A percentile compares a stretch with the other conserved stretches of the same genome.
phyloP scores from a whole-genome alignment of 345 rosid species.

The Eucalyptus regnans region DNA sequence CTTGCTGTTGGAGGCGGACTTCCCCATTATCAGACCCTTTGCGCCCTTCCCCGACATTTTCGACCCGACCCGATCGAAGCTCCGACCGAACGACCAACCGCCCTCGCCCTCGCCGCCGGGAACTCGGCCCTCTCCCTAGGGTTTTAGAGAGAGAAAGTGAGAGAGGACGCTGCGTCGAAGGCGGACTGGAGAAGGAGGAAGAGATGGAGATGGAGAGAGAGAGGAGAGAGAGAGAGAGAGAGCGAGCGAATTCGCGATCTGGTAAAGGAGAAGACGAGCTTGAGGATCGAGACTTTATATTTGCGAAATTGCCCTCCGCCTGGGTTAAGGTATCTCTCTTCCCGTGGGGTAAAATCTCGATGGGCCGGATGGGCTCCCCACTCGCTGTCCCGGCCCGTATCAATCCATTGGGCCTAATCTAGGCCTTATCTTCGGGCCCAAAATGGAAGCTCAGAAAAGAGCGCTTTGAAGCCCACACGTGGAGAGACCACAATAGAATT shows the following conservation, averaged over 20 bases:
- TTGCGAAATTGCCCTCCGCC: neutral
- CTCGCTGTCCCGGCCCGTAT: neutral
- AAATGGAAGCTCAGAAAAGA: neutral
- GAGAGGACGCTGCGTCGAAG: neutral
- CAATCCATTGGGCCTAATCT: neutral
- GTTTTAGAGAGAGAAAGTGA: neutral
- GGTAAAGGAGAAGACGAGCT: neutral
- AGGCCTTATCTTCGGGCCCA: neutral
- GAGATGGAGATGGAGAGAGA: neutral
- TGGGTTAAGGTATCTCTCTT: neutral
- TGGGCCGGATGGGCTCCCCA: neutral
- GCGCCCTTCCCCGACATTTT: conserved; percentile 87
- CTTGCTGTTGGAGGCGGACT: conserved; percentile 37
- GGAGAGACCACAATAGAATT: neutral
- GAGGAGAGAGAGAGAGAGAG: neutral
- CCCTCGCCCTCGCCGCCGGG: neutral
- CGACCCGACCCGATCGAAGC: neutral
- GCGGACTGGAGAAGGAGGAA: neutral
- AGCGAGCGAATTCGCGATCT: neutral
- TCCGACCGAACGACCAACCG: neutral
- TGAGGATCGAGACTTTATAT: neutral
- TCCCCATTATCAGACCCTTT: conserved; percentile 62
- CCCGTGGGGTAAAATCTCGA: neutral
- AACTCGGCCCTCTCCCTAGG: neutral
- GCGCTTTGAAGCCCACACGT: neutral